These are phyloP conservation scores for Penicillium macrosclerotiorum DNA, from an alignment of 495 filamentous ascomycete species.

Conservation along the genomic window DNA sequence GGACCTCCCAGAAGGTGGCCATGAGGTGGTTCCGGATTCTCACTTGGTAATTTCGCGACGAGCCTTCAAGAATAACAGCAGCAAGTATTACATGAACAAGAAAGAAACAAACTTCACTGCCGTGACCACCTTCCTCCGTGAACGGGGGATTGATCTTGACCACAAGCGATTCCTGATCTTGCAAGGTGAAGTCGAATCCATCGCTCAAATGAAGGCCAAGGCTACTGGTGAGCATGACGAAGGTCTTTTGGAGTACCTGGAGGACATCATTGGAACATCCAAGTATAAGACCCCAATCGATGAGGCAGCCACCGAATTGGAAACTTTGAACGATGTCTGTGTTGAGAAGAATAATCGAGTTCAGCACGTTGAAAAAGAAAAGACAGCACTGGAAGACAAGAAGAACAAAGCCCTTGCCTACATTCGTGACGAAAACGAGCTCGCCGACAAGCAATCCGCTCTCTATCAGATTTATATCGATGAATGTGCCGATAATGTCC, in stretches of 20 bases:
- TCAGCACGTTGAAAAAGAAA: slow-evolving; percentile 98
- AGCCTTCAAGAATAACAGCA: slow-evolving; percentile 96
- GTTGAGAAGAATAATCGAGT: slow-evolving; percentile 91
- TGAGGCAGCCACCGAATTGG: slow-evolving; percentile 83
- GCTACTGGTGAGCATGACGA: slow-evolving; percentile 93
- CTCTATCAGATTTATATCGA: slow-evolving; percentile 88
- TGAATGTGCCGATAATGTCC: slow-evolving; percentile 83
- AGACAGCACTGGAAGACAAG: slow-evolving; percentile 85
- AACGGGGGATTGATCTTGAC: slow-evolving; percentile 88
- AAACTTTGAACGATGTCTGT: slow-evolving; percentile 90
- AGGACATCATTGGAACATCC: slow-evolving; percentile 97
- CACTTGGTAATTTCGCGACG: slow-evolving; percentile 82
- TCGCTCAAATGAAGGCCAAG: slow-evolving; percentile 99
- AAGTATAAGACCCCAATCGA: slow-evolving; percentile 97
- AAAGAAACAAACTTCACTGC: slow-evolving; percentile 84
- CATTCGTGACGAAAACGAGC: slow-evolving; percentile 89
- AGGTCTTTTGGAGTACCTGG: slow-evolving; percentile 91
- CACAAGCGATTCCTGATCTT: slow-evolving; percentile 98
- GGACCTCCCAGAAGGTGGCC: slow-evolving; percentile 73
- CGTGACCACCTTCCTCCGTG: slow-evolving; percentile 85
- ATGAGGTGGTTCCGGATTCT: slow-evolving; percentile 75
- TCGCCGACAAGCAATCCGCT: slow-evolving; percentile 80
- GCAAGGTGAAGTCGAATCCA: slow-evolving; percentile 97
- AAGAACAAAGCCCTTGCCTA: slow-evolving; percentile 90
- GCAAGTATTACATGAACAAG: slow-evolving; percentile 95